phyloP scores from a whole-genome alignment of 331 rosid genomes.

The Quercus lobata region DNA sequence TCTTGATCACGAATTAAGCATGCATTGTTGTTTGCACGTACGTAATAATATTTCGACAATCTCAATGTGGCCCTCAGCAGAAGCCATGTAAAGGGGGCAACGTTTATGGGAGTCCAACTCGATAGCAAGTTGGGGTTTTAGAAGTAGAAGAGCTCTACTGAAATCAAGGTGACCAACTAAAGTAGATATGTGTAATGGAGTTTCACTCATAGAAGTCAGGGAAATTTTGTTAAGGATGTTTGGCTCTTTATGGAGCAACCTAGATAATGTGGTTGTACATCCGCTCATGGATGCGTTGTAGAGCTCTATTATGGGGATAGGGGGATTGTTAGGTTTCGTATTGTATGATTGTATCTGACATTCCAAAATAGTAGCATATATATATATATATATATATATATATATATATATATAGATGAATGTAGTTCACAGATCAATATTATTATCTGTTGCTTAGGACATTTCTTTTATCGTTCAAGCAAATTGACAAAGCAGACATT shows the following conservation, averaged over 20 bases:
- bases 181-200: slow-evolving; percentile 13
- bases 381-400: no score
- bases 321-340: no score
- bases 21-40: not conserved
- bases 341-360: no score
- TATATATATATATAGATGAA: no score
- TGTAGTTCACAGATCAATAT: no score
- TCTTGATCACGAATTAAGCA: no score
- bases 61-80: slow-evolving; percentile 20
- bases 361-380: no score
- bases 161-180: no score
- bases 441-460: no score
- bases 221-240: not conserved
- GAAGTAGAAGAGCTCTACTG: no score
- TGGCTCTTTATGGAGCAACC: not conserved
- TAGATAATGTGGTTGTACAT: not conserved
- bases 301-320: not conserved
- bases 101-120: slow-evolving; percentile 2
- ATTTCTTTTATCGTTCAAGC: no score
- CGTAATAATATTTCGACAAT: not conserved
- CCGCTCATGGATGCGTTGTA: slow-evolving; percentile 8
- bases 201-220: not conserved
- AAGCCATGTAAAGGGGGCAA: slow-evolving; percentile 22
- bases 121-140: slow-evolving; percentile 2
- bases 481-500: no score